Conservation (phyloP, 257 asterid species). For the Solanum paucissectum region DNA sequence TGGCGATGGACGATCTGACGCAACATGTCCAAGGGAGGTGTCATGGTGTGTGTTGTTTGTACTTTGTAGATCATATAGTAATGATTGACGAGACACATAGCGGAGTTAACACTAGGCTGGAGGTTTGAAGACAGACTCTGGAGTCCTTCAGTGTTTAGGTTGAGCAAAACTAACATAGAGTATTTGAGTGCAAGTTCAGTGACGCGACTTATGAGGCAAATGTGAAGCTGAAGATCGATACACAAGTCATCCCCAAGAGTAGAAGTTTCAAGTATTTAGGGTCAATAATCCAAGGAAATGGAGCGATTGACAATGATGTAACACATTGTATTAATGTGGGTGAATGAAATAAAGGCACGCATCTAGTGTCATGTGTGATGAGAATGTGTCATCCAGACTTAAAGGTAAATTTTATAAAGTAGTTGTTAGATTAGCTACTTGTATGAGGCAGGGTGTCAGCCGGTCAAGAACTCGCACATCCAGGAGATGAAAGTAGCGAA, state of each 20-base stretch:
- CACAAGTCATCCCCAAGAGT: background rate
- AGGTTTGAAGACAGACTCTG: background rate
- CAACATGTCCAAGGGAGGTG: background rate
- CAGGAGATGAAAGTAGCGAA: background rate
- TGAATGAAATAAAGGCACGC: background rate
- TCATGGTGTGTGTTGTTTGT: background rate
- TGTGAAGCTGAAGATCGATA: background rate
- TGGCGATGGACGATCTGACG: background rate
- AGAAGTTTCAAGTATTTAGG: background rate
- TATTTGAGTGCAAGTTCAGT: background rate
- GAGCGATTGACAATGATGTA: background rate
- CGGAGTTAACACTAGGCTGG: background rate
- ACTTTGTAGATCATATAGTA: background rate
- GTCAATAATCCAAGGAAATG: background rate
- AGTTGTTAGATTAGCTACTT: background rate
- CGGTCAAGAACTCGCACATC: background rate
- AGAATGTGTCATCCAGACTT: background rate
- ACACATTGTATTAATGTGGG: background rate
- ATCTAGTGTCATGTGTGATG: background rate
- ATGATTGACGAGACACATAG: background rate
- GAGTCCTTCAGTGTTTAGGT: background rate
- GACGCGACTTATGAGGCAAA: background rate
- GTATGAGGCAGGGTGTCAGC: background rate
- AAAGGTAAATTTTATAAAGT: background rate
- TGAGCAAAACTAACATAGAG: background rate